Evolutionary conservation across 495 filamentous ascomycete species (phyloP).

Genomic region (Jackrogersella multiformis): DNA sequence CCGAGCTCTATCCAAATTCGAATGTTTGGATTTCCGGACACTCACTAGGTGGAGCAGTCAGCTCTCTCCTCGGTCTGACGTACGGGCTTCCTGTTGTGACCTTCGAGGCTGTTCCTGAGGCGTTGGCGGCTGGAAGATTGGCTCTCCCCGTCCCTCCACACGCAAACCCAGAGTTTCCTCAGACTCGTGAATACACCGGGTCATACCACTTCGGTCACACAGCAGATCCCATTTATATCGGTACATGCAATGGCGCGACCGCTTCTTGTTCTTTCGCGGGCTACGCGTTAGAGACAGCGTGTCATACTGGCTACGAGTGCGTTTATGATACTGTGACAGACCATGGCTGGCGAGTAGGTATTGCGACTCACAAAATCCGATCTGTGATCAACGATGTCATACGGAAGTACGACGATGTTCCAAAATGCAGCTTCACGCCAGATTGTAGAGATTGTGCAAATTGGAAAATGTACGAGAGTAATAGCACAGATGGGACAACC

Average conservation of each 20-base stretch:
- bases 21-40: constrained; percentile 87
- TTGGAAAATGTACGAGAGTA: constrained; percentile 95
- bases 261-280: constrained; percentile 90
- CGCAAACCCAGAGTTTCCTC: constrained; percentile 71
- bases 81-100: constrained; percentile 88
- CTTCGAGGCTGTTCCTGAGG: constrained; percentile 91
- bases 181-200: constrained; percentile 75
- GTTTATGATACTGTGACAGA: constrained; percentile 90
- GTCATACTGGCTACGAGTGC: constrained; percentile 88
- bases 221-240: constrained; percentile 94
- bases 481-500: constrained; percentile 79
- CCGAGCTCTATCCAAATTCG: constrained; percentile 82
- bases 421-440: constrained; percentile 71
- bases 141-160: constrained; percentile 89
- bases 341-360: constrained; percentile 86
- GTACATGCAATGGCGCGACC: constrained; percentile 88
- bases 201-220: constrained; percentile 95
- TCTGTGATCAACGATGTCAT: constrained; percentile 87
- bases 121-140: constrained; percentile 82
- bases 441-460: constrained; percentile 90
- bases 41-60: constrained; percentile 88
- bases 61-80: constrained; percentile 84
- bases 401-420: constrained; percentile 78
- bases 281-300: constrained; percentile 91
- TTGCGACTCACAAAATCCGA: constrained; percentile 86